Evolutionary conservation across 1,284 basidiomycete species (phyloP), one percentile per base, ranked within the genome.

Genomic region (Fomitopsis pinicola): DNA sequence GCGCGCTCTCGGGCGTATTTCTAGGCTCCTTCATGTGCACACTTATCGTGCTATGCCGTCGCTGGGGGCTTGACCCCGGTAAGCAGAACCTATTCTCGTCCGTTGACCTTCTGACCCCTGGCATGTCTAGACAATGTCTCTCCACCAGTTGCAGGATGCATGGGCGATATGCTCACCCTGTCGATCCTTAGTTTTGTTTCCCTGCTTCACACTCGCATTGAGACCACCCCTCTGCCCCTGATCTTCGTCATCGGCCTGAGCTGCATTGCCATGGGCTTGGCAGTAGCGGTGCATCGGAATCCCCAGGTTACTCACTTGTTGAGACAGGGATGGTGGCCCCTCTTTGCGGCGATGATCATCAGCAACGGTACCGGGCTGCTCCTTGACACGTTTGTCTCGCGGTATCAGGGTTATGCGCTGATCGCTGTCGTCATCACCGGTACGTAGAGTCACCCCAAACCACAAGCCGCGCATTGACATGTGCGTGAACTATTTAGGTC

Each of bases 1-100:
- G 96, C 0, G 91, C 89, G 55, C 71, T 95, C 26, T 93, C 91
- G 15, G 89, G 89, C 60, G 76, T 92, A 2, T 71, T 95, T 2
- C 82, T 98, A 1, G 97, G 97, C 2, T 91, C 89, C 1, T 97
- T 98, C 75, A 97, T 98, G 94, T 95, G 91, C 70, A 78, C 80
- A 7, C 82, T 98, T 26, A 86, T 98, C 44, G 82, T 98, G 22
- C 64, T 92, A 2, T 95, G 94, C 71, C 79, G 94, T 54, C 84
- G 80, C 68, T 84, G 84, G 59, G 85, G 88, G 3, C 82, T 90
- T 45, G 91, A 99, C 74, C 97, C 96, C 59, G 95, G 94, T 89
- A 69, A 62, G 81, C 69, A 42, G 40, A 17, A 44, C 40, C 3
- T 9, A 28, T 42, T 19, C 30, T 35, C 35, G 6, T 57, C 30